phyloP scores from a whole-genome alignment of 805 yeast genomes.

The Maudiozyma turicensis region DNA sequence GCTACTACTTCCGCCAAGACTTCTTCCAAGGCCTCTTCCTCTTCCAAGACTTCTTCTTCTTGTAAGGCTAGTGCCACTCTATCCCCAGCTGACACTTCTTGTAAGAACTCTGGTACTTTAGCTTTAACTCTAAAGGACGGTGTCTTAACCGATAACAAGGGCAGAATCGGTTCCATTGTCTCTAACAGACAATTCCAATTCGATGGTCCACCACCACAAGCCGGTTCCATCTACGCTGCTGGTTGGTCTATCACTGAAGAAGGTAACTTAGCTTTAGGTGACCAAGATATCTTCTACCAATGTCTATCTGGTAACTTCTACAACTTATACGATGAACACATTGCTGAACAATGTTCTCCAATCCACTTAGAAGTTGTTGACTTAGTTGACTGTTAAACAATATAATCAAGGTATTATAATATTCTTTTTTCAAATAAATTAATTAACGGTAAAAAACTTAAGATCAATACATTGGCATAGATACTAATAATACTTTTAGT shows the following conservation, averaged over 20 bases:
- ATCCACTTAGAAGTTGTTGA: constrained; percentile 44
- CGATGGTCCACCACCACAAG: constrained; percentile 70
- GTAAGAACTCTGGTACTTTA: constrained; percentile 37
- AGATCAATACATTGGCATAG: too few species aligned
- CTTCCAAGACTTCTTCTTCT: constrained; percentile 14
- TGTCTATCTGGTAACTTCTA: constrained; percentile 59
- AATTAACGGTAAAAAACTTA: neutral
- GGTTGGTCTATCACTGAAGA: constrained; percentile 47
- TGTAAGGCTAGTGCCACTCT: constrained; percentile 20
- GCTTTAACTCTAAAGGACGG: constrained; percentile 40
- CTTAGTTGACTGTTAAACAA: constrained; percentile 30
- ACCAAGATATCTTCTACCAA: constrained; percentile 47
- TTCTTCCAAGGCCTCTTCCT: constrained; percentile 11
- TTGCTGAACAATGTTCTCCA: constrained; percentile 47
- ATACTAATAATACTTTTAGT: too few species aligned
- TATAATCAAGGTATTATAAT: neutral
- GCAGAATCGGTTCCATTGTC: constrained; percentile 60
- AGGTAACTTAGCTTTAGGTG: constrained; percentile 50
- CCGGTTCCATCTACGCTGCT: constrained; percentile 50
- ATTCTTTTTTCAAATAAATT: neutral
- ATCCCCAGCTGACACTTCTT: constrained; percentile 17
- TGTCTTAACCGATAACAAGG: constrained; percentile 41
- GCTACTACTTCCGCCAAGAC: constrained; percentile 25
- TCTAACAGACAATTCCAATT: constrained; percentile 67
- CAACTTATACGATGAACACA: constrained; percentile 51